phyloP scores from a whole-genome alignment of 2,329 filamentous ascomycete genomes.

The Colletotrichum zoysiae region DNA sequence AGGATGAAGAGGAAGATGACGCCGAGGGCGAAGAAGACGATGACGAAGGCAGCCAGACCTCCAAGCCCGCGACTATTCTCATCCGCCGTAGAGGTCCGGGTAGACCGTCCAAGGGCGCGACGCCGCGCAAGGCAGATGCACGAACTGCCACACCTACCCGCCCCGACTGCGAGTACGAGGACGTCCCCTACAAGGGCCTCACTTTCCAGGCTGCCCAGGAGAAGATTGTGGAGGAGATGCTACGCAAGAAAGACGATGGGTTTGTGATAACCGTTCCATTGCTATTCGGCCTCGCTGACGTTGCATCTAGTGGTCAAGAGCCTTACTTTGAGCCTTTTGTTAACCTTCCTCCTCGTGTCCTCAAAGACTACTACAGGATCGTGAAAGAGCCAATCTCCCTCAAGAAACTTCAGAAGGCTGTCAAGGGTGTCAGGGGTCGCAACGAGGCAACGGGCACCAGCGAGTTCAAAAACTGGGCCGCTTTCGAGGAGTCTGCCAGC shows the following conservation, averaged over 20 bases:
- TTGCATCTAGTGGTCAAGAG: conserved; percentile 71
- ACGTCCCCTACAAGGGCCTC: conserved; percentile 75
- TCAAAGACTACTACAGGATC: conserved; percentile 89
- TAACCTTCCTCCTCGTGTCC: conserved; percentile 78
- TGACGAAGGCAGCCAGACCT: conserved; percentile 47
- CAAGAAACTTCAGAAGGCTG: conserved; percentile 80
- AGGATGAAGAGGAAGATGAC: conserved; percentile 47
- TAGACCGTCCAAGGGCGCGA: conserved; percentile 51
- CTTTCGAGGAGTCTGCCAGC: conserved; percentile 83
- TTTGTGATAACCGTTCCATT: conserved; percentile 53
- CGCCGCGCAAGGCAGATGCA: conserved; percentile 48
- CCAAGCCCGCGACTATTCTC: conserved; percentile 52
- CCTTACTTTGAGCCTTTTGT: conserved; percentile 80
- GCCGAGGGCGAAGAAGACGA: conserved; percentile 51
- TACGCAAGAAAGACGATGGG: conserved; percentile 76
- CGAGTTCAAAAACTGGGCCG: conserved; percentile 85
- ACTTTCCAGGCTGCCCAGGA: conserved; percentile 89
- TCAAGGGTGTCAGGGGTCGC: conserved; percentile 79
- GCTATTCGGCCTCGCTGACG: conserved; percentile 26
- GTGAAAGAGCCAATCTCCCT: conserved; percentile 86
- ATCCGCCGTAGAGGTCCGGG: conserved; percentile 54
- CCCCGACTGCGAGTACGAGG: conserved; percentile 67
- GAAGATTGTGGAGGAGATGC: conserved; percentile 81
- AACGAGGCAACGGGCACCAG: conserved; percentile 71
- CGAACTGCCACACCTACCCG: conserved; percentile 54